A percentile compares a stretch with the other conserved stretches of the same genome.
These are phyloP conservation scores for Baudoinia panamericana DNA, from an alignment of 495 filamentous ascomycete species.

Conservation along the genomic window DNA sequence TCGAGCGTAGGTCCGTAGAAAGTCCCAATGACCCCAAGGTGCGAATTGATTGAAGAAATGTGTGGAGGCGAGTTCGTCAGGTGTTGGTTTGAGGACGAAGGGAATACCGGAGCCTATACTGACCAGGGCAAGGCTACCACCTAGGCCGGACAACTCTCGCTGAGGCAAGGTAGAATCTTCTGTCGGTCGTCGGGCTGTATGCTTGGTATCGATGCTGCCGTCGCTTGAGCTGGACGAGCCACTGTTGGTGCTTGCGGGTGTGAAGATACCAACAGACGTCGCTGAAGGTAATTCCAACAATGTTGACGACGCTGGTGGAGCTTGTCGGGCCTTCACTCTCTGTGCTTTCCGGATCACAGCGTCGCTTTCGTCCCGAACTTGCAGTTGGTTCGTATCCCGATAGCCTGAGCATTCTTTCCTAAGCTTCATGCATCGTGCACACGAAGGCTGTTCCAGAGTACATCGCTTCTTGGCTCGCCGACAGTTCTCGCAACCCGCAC, in stretches of 20 bases:
- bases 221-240: slow-evolving; percentile 6
- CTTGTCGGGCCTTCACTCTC: not conserved
- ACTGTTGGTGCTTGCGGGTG: slow-evolving; percentile 1
- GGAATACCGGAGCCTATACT: not conserved
- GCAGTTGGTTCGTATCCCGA: slow-evolving; percentile 16
- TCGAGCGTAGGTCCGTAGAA: not conserved
- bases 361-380: slow-evolving; percentile 21
- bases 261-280: not conserved
- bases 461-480: slow-evolving; percentile 21
- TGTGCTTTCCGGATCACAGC: slow-evolving; percentile 11
- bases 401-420: slow-evolving; percentile 19
- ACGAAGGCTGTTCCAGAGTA: slow-evolving; percentile 15
- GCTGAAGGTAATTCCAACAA: not conserved
- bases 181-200: not conserved
- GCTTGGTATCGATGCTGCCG: not conserved
- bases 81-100: not conserved
- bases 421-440: slow-evolving; percentile 16
- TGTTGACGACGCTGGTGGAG: not conserved
- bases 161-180: not conserved
- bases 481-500: slow-evolving; percentile 17
- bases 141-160: not conserved
- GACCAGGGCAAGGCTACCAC: not conserved
- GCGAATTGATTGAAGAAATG: slow-evolving; percentile 21
- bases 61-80: slow-evolving; percentile 6
- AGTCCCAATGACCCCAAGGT: slow-evolving; percentile 7